phyloP scores from a whole-genome alignment of 768 basidiomycete species.

The Hygrocybe coccinea region DNA sequence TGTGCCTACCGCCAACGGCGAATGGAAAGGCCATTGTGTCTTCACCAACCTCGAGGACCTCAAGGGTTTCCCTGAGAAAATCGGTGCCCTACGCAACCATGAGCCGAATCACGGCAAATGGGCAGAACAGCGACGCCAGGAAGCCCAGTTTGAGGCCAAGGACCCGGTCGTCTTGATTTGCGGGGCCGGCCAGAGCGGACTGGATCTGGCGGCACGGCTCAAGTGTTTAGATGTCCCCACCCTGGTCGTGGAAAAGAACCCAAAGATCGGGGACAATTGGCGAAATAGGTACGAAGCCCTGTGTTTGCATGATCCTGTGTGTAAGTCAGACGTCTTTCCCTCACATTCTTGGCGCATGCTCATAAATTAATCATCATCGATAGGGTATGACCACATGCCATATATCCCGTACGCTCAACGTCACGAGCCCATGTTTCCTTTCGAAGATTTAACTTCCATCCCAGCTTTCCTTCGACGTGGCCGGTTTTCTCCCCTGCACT shows the following conservation, averaged over 20 bases:
- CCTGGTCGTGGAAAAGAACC: constrained; percentile 55
- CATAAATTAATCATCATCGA: too few relatives aligned
- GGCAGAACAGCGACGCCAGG: constrained; percentile 41
- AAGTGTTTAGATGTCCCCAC: constrained; percentile 51
- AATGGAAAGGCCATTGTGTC: constrained; percentile 58
- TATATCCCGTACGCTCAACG: constrained; percentile 42
- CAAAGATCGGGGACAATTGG: constrained; percentile 58
- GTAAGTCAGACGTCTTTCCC: constrained; percentile 25
- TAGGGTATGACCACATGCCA: constrained; percentile 37
- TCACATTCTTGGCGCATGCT: constrained; percentile 12
- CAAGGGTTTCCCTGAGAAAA: constrained; percentile 47
- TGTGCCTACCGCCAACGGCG: constrained; percentile 38
- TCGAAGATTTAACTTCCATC: neutral
- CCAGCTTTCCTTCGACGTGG: constrained; percentile 56
- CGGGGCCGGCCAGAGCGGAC: constrained; percentile 63
- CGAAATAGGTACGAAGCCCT: constrained; percentile 54
- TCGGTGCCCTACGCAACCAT: constrained; percentile 41
- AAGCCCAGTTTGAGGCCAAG: constrained; percentile 42
- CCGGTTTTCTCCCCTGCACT: constrained; percentile 50
- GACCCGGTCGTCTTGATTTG: constrained; percentile 60
- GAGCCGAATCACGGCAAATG: constrained; percentile 51
- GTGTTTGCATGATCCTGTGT: constrained; percentile 51
- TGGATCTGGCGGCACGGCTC: constrained; percentile 62
- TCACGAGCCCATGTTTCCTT: constrained; percentile 6
- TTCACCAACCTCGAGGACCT: constrained; percentile 57